A percentile compares a stretch with the other conserved stretches of the same genome.
Conservation (phyloP, 768 basidiomycete genomes). For the Pulveroboletus sp. region DNA sequence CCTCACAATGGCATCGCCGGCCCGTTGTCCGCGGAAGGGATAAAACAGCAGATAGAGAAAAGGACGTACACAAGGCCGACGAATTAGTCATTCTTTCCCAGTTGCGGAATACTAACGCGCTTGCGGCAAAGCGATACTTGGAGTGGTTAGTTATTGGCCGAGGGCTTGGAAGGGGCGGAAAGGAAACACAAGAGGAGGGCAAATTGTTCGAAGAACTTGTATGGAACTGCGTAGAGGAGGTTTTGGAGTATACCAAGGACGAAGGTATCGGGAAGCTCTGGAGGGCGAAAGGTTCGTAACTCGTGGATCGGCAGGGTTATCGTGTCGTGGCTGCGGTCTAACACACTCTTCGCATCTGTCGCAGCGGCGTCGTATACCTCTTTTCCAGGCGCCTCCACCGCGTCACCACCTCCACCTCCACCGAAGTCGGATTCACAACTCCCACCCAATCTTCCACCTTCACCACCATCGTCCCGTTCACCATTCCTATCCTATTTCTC, state of each 20-base stretch:
- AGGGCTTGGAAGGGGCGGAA: constrained; percentile 32
- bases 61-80: constrained; percentile 19
- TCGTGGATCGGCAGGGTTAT: neutral
- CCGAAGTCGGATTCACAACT: constrained; percentile 6
- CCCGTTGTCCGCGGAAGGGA: constrained; percentile 22
- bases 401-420: constrained; percentile 8
- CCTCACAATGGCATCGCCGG: constrained; percentile 19
- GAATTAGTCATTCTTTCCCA: constrained; percentile 29
- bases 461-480: constrained; percentile 11
- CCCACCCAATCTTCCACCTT: neutral
- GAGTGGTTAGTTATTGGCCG: constrained; percentile 77
- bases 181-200: constrained; percentile 16
- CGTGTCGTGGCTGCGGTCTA: neutral
- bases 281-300: constrained; percentile 59
- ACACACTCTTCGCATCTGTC: neutral
- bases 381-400: constrained; percentile 11
- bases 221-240: constrained; percentile 47
- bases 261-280: constrained; percentile 59
- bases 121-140: constrained; percentile 66
- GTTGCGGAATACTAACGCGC: constrained; percentile 16
- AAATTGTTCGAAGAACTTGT: constrained; percentile 68
- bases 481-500: constrained; percentile 63
- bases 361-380: constrained; percentile 54
- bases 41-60: constrained; percentile 22
- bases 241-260: constrained; percentile 45